Percentiles rank a stretch among this genome's conserved stretches.
These are phyloP conservation scores for Fusarium lateritium DNA, from an alignment of 2,329 filamentous ascomycete genomes.

Conservation along the genomic window DNA sequence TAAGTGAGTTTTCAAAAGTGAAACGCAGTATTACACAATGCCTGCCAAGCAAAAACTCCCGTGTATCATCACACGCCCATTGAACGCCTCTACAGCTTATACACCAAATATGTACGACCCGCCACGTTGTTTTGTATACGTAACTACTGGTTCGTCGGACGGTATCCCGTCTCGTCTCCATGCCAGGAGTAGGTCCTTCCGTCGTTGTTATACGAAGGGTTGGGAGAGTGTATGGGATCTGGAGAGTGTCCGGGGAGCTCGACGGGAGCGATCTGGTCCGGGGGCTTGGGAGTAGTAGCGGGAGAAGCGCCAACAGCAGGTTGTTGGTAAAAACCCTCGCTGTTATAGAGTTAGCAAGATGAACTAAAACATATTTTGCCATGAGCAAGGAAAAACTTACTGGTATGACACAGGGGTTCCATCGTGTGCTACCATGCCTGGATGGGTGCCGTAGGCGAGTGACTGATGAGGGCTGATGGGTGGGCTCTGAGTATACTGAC, in stretches of 20 bases:
- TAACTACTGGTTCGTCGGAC: slow-evolving; percentile 38
- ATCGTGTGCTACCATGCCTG: slow-evolving; percentile 41
- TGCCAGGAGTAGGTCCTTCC: slow-evolving; percentile 52
- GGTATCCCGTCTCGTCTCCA: slow-evolving; percentile 49
- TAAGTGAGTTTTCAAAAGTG: slow-evolving; percentile 11
- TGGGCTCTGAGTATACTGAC: slow-evolving; percentile 51
- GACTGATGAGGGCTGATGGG: slow-evolving; percentile 55
- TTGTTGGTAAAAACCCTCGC: slow-evolving; percentile 35
- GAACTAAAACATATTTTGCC: not conserved
- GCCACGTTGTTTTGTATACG: slow-evolving; percentile 3
- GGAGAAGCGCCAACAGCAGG: slow-evolving; percentile 34
- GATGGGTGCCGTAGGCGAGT: slow-evolving; percentile 40
- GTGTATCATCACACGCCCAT: slow-evolving; percentile 24
- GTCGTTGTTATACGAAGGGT: slow-evolving; percentile 52
- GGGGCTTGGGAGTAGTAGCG: slow-evolving; percentile 37
- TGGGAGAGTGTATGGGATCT: slow-evolving; percentile 52
- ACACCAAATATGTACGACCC: slow-evolving; percentile 25
- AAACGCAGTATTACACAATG: slow-evolving; percentile 19
- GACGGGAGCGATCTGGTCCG: slow-evolving; percentile 42
- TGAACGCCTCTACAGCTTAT: slow-evolving; percentile 22
- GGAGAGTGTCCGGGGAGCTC: slow-evolving; percentile 54
- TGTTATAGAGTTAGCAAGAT: slow-evolving; percentile 18
- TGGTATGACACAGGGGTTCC: slow-evolving; percentile 46
- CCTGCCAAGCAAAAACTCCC: slow-evolving; percentile 25
- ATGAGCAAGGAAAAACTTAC: slow-evolving; percentile 42